phyloP scores from a whole-genome alignment of 1,284 basidiomycete genomes.

The Fomes fomentarius region DNA sequence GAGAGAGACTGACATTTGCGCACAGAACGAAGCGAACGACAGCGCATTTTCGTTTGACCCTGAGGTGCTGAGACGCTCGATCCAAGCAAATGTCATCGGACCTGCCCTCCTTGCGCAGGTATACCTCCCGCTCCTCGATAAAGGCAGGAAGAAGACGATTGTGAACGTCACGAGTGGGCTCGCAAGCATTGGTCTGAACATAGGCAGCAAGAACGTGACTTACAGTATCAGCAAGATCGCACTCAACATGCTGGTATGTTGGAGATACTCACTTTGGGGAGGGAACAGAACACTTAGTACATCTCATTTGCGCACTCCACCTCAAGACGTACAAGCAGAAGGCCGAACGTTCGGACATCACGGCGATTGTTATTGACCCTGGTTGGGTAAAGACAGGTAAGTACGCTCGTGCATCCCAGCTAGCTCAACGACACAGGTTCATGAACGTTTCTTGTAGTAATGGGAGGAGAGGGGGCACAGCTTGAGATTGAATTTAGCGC shows the following conservation, averaged over 20 bases:
- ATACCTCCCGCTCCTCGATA: slow-evolving; percentile 37
- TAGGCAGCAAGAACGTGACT: slow-evolving; percentile 26
- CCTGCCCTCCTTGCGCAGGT: slow-evolving; percentile 36
- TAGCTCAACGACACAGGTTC: no score
- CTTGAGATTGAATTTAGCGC: neutral
- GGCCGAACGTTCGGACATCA: slow-evolving; percentile 29
- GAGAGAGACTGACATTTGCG: neutral
- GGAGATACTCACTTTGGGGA: no score
- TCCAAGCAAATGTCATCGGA: slow-evolving; percentile 38
- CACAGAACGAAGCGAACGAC: slow-evolving; percentile 31
- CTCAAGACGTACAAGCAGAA: slow-evolving; percentile 34
- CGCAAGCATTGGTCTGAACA: slow-evolving; percentile 34
- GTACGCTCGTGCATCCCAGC: neutral
- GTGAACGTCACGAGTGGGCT: slow-evolving; percentile 38
- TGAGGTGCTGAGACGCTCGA: slow-evolving; percentile 22
- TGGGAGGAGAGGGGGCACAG: neutral
- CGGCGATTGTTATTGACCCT: slow-evolving; percentile 30
- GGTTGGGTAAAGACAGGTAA: slow-evolving; percentile 38
- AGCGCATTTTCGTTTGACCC: slow-evolving; percentile 29
- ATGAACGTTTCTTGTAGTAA: neutral
- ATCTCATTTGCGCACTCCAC: neutral
- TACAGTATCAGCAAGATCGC: slow-evolving; percentile 37
- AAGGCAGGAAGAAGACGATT: slow-evolving; percentile 37
- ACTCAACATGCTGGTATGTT: slow-evolving; percentile 36
- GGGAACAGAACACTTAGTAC: no score